Percentiles rank a stretch among this genome's conserved stretches.
These are phyloP conservation scores for Trichophyton rubrum DNA, from an alignment of 2,329 filamentous ascomycete genomes.

Conservation along the genomic window DNA sequence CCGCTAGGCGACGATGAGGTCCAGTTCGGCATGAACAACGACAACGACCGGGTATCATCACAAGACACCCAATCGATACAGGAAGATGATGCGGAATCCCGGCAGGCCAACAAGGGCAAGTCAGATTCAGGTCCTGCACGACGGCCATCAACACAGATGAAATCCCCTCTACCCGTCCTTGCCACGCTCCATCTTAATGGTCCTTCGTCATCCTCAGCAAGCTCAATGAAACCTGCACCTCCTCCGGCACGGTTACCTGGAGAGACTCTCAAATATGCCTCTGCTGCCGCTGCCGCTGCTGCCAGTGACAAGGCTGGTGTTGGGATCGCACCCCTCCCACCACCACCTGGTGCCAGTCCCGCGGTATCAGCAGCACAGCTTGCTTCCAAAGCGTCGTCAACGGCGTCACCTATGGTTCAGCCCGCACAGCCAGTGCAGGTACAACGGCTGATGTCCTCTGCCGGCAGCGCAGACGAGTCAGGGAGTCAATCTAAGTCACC, in stretches of 20 bases:
- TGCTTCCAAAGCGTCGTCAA: constrained; percentile 43
- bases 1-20: constrained; percentile 88
- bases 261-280: constrained; percentile 91
- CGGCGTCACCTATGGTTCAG: constrained; percentile 42
- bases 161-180: constrained; percentile 84
- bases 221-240: constrained; percentile 82
- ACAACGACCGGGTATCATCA: constrained; percentile 82
- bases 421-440: constrained; percentile 39
- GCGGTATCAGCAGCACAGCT: constrained; percentile 40
- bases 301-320: constrained; percentile 78
- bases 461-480: constrained; percentile 31
- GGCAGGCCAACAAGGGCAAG: constrained; percentile 40
- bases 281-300: constrained; percentile 84
- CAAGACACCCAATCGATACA: constrained; percentile 89
- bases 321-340: constrained; percentile 84
- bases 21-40: constrained; percentile 63
- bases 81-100: constrained; percentile 67
- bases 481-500: constrained; percentile 41
- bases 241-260: constrained; percentile 71
- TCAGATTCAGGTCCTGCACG: constrained; percentile 50
- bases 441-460: constrained; percentile 23
- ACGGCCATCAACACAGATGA: constrained; percentile 77
- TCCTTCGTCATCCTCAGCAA: constrained; percentile 37
- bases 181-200: constrained; percentile 66
- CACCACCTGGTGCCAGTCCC: constrained; percentile 57